These are phyloP conservation scores for Fusarium bactridioides DNA, from an alignment of 2,329 filamentous ascomycete species.

Conservation along the genomic window DNA sequence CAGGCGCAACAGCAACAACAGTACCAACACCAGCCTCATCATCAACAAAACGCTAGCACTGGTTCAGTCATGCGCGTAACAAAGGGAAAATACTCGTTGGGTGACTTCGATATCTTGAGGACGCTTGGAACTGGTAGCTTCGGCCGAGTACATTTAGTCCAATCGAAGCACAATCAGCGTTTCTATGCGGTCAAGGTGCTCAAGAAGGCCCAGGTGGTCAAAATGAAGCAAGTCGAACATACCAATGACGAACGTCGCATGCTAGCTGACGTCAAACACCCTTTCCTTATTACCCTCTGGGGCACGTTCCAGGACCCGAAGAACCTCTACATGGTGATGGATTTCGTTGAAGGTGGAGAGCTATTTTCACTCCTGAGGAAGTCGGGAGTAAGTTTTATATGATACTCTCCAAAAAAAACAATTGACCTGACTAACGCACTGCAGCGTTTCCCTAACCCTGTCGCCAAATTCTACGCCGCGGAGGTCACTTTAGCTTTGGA, in stretches of 20 bases:
- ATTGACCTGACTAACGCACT: constrained; percentile 6
- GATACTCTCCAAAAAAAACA: background rate
- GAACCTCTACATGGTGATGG: constrained; percentile 99
- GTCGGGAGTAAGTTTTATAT: constrained; percentile 72
- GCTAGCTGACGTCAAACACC: constrained; percentile 96
- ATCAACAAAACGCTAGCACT: constrained; percentile 46
- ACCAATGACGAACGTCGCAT: constrained; percentile 97
- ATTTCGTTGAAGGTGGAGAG: constrained; percentile 98
- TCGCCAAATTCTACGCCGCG: constrained; percentile 98
- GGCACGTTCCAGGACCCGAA: constrained; percentile 95
- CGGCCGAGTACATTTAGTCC: constrained; percentile 93
- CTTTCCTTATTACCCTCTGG: constrained; percentile 97
- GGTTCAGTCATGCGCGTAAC: constrained; percentile 69
- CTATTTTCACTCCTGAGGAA: constrained; percentile 94
- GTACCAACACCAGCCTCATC: constrained; percentile 43
- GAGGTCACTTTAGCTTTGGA: constrained; percentile 96
- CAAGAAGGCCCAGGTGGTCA: constrained; percentile 98
- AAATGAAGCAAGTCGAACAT: constrained; percentile 99
- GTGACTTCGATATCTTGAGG: constrained; percentile 87
- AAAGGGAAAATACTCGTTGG: constrained; percentile 95
- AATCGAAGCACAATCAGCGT: constrained; percentile 96
- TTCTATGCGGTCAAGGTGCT: constrained; percentile 99
- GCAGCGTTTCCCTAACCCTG: constrained; percentile 96
- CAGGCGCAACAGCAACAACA: constrained; percentile 36
- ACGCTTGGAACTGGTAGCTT: constrained; percentile 97